Conservation (phyloP, 2,329 filamentous ascomycete genomes). For the Ophiosphaerella narmari region DNA sequence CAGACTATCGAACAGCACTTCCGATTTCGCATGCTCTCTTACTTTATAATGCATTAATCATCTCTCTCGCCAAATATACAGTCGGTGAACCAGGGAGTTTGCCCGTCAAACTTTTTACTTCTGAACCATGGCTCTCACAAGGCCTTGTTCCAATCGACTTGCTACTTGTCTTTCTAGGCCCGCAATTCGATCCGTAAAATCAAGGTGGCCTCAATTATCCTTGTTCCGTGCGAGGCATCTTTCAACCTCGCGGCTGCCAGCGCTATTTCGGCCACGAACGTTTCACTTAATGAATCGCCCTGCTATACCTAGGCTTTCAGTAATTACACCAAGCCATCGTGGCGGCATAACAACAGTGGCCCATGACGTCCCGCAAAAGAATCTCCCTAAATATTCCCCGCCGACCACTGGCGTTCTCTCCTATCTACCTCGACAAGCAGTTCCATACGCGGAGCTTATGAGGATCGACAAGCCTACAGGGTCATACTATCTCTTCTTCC, state of each 20-base stretch:
- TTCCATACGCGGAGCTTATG: slow-evolving; percentile 82
- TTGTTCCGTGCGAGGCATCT: background rate
- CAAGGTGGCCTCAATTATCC: background rate
- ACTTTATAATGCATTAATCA: too few relatives aligned
- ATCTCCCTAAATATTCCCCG: slow-evolving; percentile 59
- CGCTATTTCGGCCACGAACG: slow-evolving; percentile 7
- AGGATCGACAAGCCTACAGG: slow-evolving; percentile 81
- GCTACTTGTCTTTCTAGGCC: background rate
- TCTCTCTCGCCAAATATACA: too few relatives aligned
- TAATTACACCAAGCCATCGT: slow-evolving; percentile 1
- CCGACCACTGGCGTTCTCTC: slow-evolving; percentile 74
- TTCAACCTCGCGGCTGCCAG: slow-evolving; percentile 1
- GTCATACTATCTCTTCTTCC: slow-evolving; percentile 84
- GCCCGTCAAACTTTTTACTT: too few relatives aligned
- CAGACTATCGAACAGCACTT: too few relatives aligned
- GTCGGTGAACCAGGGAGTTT: too few relatives aligned
- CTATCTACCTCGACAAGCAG: slow-evolving; percentile 67
- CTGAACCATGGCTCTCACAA: slow-evolving; percentile 2
- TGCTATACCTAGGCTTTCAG: background rate
- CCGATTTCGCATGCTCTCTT: too few relatives aligned
- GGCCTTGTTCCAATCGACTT: background rate
- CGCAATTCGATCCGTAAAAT: background rate
- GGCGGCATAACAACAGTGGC: slow-evolving; percentile 21
- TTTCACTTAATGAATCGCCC: slow-evolving; percentile 11
- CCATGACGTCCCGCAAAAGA: slow-evolving; percentile 13